Base-by-base conservation (phyloP, 345 rosid species). In the Eucalyptus tenuipes region DNA sequence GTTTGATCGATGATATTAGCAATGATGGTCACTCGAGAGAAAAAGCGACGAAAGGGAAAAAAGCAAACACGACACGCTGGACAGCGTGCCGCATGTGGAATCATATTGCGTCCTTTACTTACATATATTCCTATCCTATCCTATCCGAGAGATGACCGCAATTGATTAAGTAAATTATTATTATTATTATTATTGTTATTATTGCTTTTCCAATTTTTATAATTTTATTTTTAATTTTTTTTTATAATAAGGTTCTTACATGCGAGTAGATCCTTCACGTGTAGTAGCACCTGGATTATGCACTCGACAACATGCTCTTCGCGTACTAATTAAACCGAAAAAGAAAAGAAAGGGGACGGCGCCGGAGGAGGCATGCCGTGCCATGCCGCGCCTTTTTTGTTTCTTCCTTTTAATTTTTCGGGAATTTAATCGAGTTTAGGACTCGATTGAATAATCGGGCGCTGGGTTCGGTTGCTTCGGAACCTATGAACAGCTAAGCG, bases 31-130 rank as follows among this genome's bases (percentile, higher is more conserved):
- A 18, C 81, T 42, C 12, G 12, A 40, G 13, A 18, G 13, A 18
- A 33, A 71, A 33, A 9, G 45, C 13, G 25, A 52, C 57, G 57
- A 52, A 52, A 52, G 25, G 57, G 57, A 7, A 52, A 52, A 52
- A 52, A 52, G 57, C 57, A 52, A 20, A 10, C 29, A 11, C 47
- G 82, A 75, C 82, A 20, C 82, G 27, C 82, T 75, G 92, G 91
- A 88, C 89, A 85, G 86, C 90, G 85, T 89, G 92, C 92, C 57
- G 86, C 93, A 90, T 91, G 93, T 89, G 95, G 87, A 88, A 93
- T 93, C 94, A 94, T 94, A 53, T 37, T 85, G 55, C 87, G 13
- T 52, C 64, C 82, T 37, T 75, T 8, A 52, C 61, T 24, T 55
- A 24, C 61, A 55, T 55, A 33, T 16, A 18, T 86, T 31, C 27